These are phyloP conservation scores for Tricholoma terreum DNA, from an alignment of 768 basidiomycete species.

Conservation along the genomic window DNA sequence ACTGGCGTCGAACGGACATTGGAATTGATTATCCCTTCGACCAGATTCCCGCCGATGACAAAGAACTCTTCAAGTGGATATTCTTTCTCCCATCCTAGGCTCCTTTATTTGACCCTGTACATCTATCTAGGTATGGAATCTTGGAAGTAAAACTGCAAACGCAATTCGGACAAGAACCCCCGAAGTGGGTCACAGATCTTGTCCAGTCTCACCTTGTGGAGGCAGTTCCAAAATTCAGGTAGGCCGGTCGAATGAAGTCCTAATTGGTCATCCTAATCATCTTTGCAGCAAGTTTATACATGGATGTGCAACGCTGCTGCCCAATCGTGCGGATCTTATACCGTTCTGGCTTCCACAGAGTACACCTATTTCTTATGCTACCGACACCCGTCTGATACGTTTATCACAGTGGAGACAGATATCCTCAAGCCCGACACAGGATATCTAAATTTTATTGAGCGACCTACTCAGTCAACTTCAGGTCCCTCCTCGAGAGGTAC, in stretches of 20 bases:
- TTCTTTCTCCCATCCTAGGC: not conserved
- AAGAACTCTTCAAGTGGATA: slow-evolving; percentile 84
- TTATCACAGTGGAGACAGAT: slow-evolving; percentile 78
- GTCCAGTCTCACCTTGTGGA: slow-evolving; percentile 94
- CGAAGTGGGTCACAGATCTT: slow-evolving; percentile 95
- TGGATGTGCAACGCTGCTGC: slow-evolving; percentile 90
- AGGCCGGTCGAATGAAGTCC: slow-evolving; percentile 18
- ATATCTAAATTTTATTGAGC: slow-evolving; percentile 67
- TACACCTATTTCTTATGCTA: slow-evolving; percentile 29
- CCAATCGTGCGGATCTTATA: slow-evolving; percentile 90
- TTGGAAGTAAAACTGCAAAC: slow-evolving; percentile 98
- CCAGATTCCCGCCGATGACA: slow-evolving; percentile 70
- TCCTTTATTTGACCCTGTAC: not conserved
- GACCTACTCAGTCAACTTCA: slow-evolving; percentile 49
- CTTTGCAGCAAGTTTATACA: slow-evolving; percentile 83
- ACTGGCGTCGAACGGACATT: slow-evolving; percentile 94
- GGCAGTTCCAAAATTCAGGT: slow-evolving; percentile 97
- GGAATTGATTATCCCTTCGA: slow-evolving; percentile 91
- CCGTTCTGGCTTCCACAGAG: slow-evolving; percentile 99
- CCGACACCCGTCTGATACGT: not conserved
- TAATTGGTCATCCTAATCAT: slow-evolving; percentile 2
- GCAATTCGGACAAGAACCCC: slow-evolving; percentile 92
- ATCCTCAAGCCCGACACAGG: slow-evolving; percentile 91
- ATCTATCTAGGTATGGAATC: slow-evolving; percentile 70
- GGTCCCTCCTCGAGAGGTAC: slow-evolving; percentile 44